Base-by-base conservation (phyloP, 2,329 filamentous ascomycete genomes). In the Monilinia polystroma region DNA sequence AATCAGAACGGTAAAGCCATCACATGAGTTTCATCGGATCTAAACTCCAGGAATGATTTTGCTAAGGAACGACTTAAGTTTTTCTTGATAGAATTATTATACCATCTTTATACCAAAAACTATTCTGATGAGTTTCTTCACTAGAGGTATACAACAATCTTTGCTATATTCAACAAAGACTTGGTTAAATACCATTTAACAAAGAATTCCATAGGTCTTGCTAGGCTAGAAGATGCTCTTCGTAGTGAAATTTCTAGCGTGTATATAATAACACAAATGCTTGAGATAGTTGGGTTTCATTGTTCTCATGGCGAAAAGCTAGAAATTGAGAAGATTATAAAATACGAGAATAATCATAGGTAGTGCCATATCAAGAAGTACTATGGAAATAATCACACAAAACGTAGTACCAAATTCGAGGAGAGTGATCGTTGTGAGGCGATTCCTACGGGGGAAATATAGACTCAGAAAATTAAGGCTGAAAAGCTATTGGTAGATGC, bases 271-370 rank as follows among this genome's bases (percentile, higher is more conserved):
- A 51, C 56, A 55, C 59, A 68, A 10, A 64, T 68, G 38, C 32
- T 64, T 43, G 59, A 64, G 8, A 43, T 52, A 29, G 49, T 68
- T 11, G 64, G 65, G 12, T 45, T 67, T 3, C 55, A 67, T 41
- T n/a, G 56, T 10, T 60, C 62, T 45, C 43, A 29, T 26, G 49
- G 29, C 32, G 47, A 16, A 10, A 49, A 29, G 8, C 18, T 47
- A n/a, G 41, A 57, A 16, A 1, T 62, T 20, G 64, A 59, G 4
- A 45, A 62, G 16, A 10, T 62, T 4, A 18, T 10, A 63, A 51
- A 56, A 32, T 6, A 4, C 23, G 41, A 32, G 18, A 23, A 8
- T 23, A 3, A 3, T 29, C 38, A 20, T 43, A 32, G n/a, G 18
- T 57, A 32, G 38, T 12, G 35, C 23, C 11, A 43, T 7, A 4